These are phyloP conservation scores for Cucumis cinereus DNA, from an alignment of 306 rosid species.

Conservation along the genomic window DNA sequence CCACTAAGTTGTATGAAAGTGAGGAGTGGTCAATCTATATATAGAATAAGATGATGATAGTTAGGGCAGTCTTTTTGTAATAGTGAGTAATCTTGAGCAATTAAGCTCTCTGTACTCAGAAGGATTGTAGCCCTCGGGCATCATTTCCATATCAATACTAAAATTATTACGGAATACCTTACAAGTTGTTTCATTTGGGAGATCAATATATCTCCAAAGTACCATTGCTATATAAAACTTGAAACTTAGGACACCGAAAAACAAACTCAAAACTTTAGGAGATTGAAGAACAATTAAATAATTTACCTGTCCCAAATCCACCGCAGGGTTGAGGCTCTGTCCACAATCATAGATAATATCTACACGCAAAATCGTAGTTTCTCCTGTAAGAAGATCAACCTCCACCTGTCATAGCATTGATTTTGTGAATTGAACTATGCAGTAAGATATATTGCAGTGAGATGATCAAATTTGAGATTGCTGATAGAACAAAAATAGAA, in stretches of 20 bases:
- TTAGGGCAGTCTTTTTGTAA: no score
- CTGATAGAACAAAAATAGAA: neutral
- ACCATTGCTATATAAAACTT: constrained; percentile 2
- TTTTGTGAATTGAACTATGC: neutral
- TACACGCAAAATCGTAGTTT: constrained; percentile 52
- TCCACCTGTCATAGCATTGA: constrained; percentile 56
- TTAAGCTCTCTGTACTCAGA: no score
- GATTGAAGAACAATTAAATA: neutral
- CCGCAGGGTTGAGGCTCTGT: constrained; percentile 92
- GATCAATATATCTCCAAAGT: neutral
- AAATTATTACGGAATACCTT: no score
- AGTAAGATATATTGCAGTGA: neutral
- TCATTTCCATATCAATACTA: no score
- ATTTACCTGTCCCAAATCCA: constrained; percentile 90
- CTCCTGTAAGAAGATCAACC: constrained; percentile 71
- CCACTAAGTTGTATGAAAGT: no score
- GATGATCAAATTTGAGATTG: neutral
- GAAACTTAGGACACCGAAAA: no score
- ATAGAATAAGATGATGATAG: no score
- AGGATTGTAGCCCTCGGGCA: no score
- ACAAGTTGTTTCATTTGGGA: neutral
- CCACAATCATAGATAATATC: constrained; percentile 92
- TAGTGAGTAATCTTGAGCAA: no score
- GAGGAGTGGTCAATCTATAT: no score
- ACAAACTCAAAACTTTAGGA: neutral